Base-by-base conservation (phyloP, 176 grass and related monocot species). In the Chrysopogon serrulatus region DNA sequence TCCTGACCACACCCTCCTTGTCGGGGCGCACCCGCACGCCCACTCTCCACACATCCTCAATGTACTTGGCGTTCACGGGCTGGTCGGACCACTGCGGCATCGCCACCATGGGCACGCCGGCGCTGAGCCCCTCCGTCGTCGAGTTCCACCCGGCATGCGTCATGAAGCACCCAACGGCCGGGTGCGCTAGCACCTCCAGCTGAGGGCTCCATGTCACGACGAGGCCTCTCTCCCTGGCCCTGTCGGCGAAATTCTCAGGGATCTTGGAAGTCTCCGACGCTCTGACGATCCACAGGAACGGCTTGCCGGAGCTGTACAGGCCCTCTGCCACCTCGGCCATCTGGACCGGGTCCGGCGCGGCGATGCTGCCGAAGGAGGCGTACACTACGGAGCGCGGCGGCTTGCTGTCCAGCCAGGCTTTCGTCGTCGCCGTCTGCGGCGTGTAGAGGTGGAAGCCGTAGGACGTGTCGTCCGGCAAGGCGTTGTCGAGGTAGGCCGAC, bases 31-130 rank as follows among this genome's bases (percentile, higher is more conserved):
- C 89, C 31, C 87, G 68, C 68, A 88, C 56, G 4, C 94, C 91
- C 2, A 90, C 84, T 1, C 36, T 6, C 94, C 94, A 97, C 71
- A 88, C 86, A 4, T 74, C 89, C 84, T 93, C 65, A 10, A 91
- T 42, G 65, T 97, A 97, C 66, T 83, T 87, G 23, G 94, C 91
- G 31, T 93, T 91, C n/a, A 53, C 88, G 0, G 91, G 45, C 80
- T 97, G 89, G 62, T 97, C 89, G 0, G 94, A 85, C 84, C 84
- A 93, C 5, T 96, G 41, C 21, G 91, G 86, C 86, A 89, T 54
- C 5, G 71, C 88, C 34, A 88, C 79, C 81, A 88, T 88, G 2
- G 75, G 82, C 59, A 82, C 67, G 0, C 77, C 82, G 10, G 64
- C 35, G 40, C 70, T 73, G 0, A 87, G 53, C 19, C 21, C 81